Evolutionary conservation across 805 yeast genomes (phyloP), one percentile per base, ranked within the genome.

Genomic region (Metschnikowia amazonensis): DNA sequence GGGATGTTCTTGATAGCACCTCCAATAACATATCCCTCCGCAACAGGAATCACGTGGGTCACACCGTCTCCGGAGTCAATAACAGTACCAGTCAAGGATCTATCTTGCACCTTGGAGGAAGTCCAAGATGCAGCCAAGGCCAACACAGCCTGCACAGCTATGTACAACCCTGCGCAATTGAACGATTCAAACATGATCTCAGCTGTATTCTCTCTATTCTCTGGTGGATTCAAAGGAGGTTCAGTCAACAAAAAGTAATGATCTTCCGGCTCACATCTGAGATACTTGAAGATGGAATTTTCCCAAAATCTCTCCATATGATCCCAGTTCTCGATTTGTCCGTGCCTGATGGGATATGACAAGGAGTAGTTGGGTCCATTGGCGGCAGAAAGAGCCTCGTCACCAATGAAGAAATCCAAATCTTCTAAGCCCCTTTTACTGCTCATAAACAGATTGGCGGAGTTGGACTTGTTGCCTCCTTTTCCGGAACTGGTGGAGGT

Each of bases 291-390:
- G 60, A 94, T 90, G 38, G 96, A 88, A 60, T 87, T 86, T 63
- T 94, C 98, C 99, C 99, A 94, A 67, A 89, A 92, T 64, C 99
- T 79, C 68, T 94, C 99, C 99, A 94, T 94, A 63, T 94, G 97
- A 70, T 94, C 99, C 99, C 99, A 94, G 66, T 94, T 89, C 67
- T 94, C 99, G 52, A 94, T 86, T 73, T 94, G 99, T 21, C 99
- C 99, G 63, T 94, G 99, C 66, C 89, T 85, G 50, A 94, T 89
- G 16, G 99, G 99, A 61, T 94, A 94, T 52, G 82, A 80, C 48
- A 94, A 72, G 24, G 90, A 84, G 67, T 94, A 94, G 24, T 88
- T 74, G 20, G 96, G 89, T 5, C 96, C 95, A 57, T 81, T 84
- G n/a, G 97, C 85, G 11, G 96, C 96, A 43, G 77, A 79, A 35